Conservation (phyloP, 2,329 filamentous ascomycete species). For the Byssoonygena ceratinophila region DNA sequence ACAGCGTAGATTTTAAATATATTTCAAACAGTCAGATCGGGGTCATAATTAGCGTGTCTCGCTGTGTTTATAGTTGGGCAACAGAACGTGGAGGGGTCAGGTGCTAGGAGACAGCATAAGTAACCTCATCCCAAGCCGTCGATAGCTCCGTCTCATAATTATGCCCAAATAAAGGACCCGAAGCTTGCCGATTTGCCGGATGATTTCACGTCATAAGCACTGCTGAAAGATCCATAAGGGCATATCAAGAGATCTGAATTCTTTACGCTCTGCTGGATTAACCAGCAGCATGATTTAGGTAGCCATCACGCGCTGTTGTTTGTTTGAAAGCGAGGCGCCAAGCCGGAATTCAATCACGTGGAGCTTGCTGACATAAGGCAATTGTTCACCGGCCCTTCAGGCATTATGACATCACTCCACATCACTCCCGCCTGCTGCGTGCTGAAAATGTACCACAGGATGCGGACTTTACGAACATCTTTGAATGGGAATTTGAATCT, state of each 20-base stretch:
- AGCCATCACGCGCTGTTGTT: not conserved
- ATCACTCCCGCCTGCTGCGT: too few relatives aligned
- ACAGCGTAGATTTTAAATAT: not conserved
- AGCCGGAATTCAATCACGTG: not conserved
- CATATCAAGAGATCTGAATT: not conserved
- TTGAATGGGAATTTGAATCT: too few relatives aligned
- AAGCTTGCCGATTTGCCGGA: not conserved
- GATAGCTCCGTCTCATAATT: not conserved
- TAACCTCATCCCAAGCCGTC: not conserved
- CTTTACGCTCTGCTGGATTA: not conserved
- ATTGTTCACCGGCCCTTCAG: too few relatives aligned
- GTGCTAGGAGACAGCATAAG: not conserved
- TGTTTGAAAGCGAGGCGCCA: not conserved
- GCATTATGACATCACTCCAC: too few relatives aligned
- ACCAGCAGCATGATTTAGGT: not conserved
- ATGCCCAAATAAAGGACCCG: not conserved
- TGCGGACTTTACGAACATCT: too few relatives aligned
- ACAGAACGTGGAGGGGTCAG: slow-evolving; percentile 8
- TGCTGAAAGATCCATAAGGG: not conserved
- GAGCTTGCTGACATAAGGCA: not conserved
- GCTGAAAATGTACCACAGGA: too few relatives aligned
- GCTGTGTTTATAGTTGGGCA: slow-evolving; percentile 7
- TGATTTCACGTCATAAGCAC: slow-evolving; percentile 1
- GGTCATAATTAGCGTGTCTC: slow-evolving; percentile 3
- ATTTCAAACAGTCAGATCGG: not conserved